Conservation (phyloP, 495 filamentous ascomycete genomes). For the Podospora tetraspora region DNA sequence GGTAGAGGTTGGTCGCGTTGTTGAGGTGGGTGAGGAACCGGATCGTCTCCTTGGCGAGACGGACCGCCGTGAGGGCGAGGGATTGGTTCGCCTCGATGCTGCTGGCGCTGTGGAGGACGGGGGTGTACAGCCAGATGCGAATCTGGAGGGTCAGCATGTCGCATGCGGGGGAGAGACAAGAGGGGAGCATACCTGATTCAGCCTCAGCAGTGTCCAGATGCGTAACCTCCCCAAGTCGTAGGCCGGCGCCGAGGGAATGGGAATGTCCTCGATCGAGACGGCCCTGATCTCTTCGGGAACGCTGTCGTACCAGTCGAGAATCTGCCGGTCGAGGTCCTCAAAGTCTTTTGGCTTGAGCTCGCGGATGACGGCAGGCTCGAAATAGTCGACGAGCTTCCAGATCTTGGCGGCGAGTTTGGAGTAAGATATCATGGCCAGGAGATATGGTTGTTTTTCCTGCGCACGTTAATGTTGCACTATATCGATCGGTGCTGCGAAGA, state of each 20-base stretch:
- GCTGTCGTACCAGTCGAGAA: conserved; percentile 66
- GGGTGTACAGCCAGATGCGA: conserved; percentile 75
- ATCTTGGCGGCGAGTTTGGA: conserved; percentile 71
- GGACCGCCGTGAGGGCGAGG: conserved; percentile 65
- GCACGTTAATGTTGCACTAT: conserved; percentile 9
- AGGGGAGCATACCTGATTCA: conserved; percentile 53
- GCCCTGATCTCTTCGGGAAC: conserved; percentile 37
- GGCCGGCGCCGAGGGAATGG: conserved; percentile 22
- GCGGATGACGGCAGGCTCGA: conserved; percentile 47
- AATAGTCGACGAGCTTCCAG: conserved; percentile 61
- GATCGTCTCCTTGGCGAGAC: conserved; percentile 76
- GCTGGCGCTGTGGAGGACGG: conserved; percentile 68
- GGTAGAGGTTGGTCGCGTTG: conserved; percentile 75
- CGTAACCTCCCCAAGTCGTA: conserved; percentile 53
- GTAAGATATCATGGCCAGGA: conserved; percentile 74
- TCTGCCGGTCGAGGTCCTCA: conserved; percentile 68
- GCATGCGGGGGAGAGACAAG: background rate
- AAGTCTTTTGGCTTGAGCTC: conserved; percentile 58
- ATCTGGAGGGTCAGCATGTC: conserved; percentile 33
- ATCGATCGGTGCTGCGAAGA: background rate
- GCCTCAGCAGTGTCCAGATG: conserved; percentile 60
- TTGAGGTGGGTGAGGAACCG: conserved; percentile 68
- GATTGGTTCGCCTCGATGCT: conserved; percentile 67
- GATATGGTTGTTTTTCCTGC: conserved; percentile 65
- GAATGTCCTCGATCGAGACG: conserved; percentile 16